Conservation (phyloP, 441 rosid species). For the Populus trichocarpa region DNA sequence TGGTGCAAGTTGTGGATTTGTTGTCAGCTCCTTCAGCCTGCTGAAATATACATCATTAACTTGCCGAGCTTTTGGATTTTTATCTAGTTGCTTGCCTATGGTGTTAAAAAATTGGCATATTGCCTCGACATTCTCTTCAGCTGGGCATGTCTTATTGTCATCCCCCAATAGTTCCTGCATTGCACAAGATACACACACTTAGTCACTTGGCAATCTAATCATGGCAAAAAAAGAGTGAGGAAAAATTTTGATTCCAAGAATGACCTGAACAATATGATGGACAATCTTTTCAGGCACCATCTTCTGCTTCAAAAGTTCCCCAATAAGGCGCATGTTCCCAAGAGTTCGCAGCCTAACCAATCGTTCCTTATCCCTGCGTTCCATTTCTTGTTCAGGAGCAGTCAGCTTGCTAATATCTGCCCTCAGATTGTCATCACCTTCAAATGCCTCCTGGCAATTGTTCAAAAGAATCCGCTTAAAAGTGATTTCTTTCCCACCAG, state of each 20-base stretch:
- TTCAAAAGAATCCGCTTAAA: constrained; percentile 65
- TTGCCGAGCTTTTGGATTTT: constrained; percentile 47
- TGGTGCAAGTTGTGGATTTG: constrained; percentile 52
- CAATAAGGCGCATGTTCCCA: constrained; percentile 72
- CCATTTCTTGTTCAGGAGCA: constrained; percentile 57
- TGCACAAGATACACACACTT: not conserved
- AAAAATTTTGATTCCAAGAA: not conserved
- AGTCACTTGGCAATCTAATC: not conserved
- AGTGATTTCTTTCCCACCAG: constrained; percentile 58
- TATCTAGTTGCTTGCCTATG: constrained; percentile 75
- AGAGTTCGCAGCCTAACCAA: constrained; percentile 59
- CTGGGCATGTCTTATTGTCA: constrained; percentile 47
- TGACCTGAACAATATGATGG: constrained; percentile 66
- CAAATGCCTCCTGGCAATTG: constrained; percentile 78
- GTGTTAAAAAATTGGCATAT: constrained; percentile 68
- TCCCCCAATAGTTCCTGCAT: constrained; percentile 61
- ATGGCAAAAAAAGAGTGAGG: not conserved
- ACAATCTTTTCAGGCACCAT: constrained; percentile 74
- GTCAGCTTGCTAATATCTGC: constrained; percentile 59
- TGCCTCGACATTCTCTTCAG: constrained; percentile 74
- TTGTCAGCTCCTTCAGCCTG: constrained; percentile 50
- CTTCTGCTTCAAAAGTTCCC: constrained; percentile 75
- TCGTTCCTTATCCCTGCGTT: constrained; percentile 68
- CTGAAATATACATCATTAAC: constrained; percentile 52
- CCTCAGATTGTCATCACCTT: constrained; percentile 61